These are phyloP conservation scores for Trichomonas vaginalis DNA, from an alignment of 208 protist species.

Conservation along the genomic window DNA sequence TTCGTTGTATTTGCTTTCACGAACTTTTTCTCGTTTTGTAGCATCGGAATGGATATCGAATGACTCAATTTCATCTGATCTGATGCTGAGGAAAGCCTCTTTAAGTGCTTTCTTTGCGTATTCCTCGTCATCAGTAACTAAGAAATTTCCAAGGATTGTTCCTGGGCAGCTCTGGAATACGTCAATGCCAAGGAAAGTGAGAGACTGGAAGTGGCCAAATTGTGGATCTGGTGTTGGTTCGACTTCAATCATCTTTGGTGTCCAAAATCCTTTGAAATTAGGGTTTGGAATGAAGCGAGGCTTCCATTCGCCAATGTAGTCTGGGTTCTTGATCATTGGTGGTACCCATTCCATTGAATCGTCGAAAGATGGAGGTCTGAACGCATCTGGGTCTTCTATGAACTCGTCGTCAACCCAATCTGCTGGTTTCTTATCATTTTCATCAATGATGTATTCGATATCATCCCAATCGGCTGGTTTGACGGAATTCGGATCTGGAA, in stretches of 20 bases:
- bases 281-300: not conserved
- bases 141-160: not conserved
- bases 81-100: not conserved
- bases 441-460: not conserved
- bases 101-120: not conserved
- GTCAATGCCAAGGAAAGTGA: not conserved
- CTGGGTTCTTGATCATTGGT: slow-evolving; percentile 5
- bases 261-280: not conserved
- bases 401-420: not conserved
- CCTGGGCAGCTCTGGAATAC: not conserved
- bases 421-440: not conserved
- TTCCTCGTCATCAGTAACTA: not conserved
- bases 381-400: not conserved
- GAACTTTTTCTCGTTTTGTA: not conserved
- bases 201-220: not conserved
- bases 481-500: not conserved
- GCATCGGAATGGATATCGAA: not conserved
- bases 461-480: slow-evolving; percentile 7
- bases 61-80: not conserved
- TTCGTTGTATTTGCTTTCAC: not conserved
- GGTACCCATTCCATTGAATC: not conserved
- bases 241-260: not conserved
- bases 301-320: not conserved
- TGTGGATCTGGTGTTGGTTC: not conserved
- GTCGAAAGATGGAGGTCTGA: not conserved